phyloP scores from a whole-genome alignment of 345 rosid species.

The Geranium rotundifolium region DNA sequence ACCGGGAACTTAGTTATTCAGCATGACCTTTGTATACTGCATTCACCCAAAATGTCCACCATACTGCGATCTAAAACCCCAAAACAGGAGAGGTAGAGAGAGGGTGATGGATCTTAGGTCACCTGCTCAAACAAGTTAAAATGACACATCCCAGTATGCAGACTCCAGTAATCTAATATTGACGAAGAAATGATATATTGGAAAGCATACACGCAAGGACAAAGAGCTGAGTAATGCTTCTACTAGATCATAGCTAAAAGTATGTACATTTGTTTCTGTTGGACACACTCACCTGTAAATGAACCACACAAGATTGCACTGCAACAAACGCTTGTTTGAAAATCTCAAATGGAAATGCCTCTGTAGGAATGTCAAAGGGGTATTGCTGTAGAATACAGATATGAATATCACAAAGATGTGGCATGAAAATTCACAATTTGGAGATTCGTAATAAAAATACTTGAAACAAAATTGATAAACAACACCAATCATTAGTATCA shows the following conservation, averaged over 20 bases:
- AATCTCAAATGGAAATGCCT: constrained; percentile 85
- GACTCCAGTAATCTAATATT: background rate
- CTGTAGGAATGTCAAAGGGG: constrained; percentile 93
- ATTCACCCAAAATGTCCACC: too few species aligned
- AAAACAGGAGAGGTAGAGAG: background rate
- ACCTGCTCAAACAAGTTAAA: background rate
- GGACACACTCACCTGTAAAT: constrained; percentile 56
- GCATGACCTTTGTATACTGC: too few species aligned
- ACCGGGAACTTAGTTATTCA: too few species aligned
- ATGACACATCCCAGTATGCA: background rate
- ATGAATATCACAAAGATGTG: constrained; percentile 6
- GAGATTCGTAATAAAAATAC: background rate
- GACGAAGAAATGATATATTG: background rate
- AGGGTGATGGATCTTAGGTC: background rate
- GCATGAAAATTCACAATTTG: constrained; percentile 4
- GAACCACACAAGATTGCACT: constrained; percentile 95
- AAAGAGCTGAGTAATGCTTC: background rate
- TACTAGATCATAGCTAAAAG: background rate
- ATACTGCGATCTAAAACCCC: too few species aligned
- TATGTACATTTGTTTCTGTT: background rate
- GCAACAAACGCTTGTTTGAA: constrained; percentile 96
- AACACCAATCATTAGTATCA: constrained; percentile 1
- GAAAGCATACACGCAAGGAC: background rate
- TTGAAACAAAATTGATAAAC: background rate
- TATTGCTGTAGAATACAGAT: constrained; percentile 64